Base-by-base conservation (phyloP, 352 stramenopile genomes). In the Thalassiosira hispida region DNA sequence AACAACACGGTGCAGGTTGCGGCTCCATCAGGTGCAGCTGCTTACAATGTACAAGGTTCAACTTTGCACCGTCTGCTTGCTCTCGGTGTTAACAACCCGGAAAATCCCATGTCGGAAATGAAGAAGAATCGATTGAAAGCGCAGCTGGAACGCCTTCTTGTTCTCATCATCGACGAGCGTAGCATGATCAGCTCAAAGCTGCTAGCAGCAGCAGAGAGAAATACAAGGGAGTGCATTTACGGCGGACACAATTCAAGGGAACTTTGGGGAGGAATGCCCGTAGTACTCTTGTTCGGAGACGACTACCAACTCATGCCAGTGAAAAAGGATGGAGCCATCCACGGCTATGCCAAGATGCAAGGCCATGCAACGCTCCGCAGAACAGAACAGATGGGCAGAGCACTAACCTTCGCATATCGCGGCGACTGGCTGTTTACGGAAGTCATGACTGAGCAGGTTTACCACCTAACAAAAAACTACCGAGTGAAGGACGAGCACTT, bases 301-400 rank as follows among this genome's bases (percentile, higher is more conserved):
- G 59, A 78, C 53, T 70, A 77, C n/a, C 64, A 81, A 56, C 53
- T 81, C 6, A 29, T 38, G 11, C 66, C 65, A 29, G 35, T 70
- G 8, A 20, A 57, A 16, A 62, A 64, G 1, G 25, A 62, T 16
- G 69, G 69, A 1, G 69, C 33, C 7, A 78, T 78, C 1, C n/a
- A 78, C 7, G 60, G 69, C 4, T 78, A 64, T 33, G 14, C 20
- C 12, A 78, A 64, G 27, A 53, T 38, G 46, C 40, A 63, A 40
- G 18, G 25, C 25, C 0, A 18, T 1, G n/a, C 33, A 0, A 33
- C 29, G 1, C 22, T 59, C 4, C 20, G 69, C 18, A 7, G 6
- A 44, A 51, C 47, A 27, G 33, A 71, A 7, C 64, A 71, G 46
- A 35, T 29, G 9, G 47, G 29, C 22, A 23, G 20, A n/a, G 59